phyloP scores from a whole-genome alignment of 305 asterid genomes.

The Fraxinus dipetala region DNA sequence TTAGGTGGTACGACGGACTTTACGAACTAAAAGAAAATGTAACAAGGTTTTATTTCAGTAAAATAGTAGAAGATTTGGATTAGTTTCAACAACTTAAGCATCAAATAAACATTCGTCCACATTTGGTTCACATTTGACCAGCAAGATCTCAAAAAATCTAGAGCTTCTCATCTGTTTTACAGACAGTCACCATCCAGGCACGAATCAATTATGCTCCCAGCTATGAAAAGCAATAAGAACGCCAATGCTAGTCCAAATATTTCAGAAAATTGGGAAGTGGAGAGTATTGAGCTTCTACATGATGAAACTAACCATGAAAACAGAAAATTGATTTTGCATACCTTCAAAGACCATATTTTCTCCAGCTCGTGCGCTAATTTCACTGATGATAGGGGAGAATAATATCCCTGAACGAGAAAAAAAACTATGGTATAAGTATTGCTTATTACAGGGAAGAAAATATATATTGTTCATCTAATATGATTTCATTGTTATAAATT shows the following conservation, averaged over 20 bases:
- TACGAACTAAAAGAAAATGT: background rate
- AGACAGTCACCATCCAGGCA: background rate
- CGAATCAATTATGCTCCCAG: conserved; percentile 1
- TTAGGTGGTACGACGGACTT: background rate
- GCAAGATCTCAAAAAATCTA: background rate
- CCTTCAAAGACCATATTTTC: conserved; percentile 79
- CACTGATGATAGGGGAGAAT: conserved; percentile 62
- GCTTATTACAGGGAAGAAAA: conserved; percentile 17
- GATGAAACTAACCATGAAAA: background rate
- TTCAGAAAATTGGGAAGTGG: conserved; percentile 10
- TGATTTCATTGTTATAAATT: conserved; percentile 2
- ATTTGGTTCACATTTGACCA: background rate
- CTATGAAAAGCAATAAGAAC: background rate
- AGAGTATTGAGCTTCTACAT: conserved; percentile 6
- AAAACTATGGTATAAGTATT: conserved; percentile 1
- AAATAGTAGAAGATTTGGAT: conserved; percentile 6
- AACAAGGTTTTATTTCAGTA: background rate
- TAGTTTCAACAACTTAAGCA: background rate
- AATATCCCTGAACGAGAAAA: conserved; percentile 52
- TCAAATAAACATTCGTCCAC: conserved; percentile 7
- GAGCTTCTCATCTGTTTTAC: conserved; percentile 4
- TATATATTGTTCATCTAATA: conserved; percentile 16
- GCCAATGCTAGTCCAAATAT: background rate
- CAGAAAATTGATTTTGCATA: conserved; percentile 28
- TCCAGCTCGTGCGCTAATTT: conserved; percentile 76